A percentile compares a stretch with the other conserved stretches of the same genome.
phyloP scores from a whole-genome alignment of 768 basidiomycete genomes.

The Boletus coccyginus region DNA sequence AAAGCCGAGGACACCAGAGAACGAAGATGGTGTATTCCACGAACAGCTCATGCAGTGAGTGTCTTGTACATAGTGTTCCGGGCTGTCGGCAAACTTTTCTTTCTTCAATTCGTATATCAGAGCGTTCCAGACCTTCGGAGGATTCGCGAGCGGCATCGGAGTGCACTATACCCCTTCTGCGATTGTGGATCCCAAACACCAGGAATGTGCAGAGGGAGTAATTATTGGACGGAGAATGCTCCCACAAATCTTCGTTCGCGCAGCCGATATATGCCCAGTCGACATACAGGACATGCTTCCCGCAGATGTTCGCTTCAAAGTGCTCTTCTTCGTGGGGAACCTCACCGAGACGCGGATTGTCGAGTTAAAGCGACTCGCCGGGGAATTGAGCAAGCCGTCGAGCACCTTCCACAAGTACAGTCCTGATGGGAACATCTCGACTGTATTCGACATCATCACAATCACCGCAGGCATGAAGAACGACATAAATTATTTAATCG shows the following conservation, averaged over 20 bases:
- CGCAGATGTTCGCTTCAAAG: constrained; percentile 37
- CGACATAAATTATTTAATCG: constrained; percentile 30
- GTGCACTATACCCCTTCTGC: constrained; percentile 39
- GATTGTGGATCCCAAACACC: constrained; percentile 33
- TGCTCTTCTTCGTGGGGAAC: constrained; percentile 35
- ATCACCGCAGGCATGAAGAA: constrained; percentile 31
- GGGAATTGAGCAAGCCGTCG: constrained; percentile 24
- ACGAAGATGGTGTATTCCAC: constrained; percentile 34
- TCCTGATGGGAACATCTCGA: constrained; percentile 14
- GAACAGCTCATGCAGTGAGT: constrained; percentile 34
- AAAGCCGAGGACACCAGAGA: constrained; percentile 51
- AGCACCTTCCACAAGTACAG: constrained; percentile 31
- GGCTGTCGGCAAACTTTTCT: background rate
- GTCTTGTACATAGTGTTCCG: background rate
- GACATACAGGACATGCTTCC: constrained; percentile 43
- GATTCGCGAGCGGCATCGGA: constrained; percentile 38
- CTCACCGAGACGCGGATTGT: constrained; percentile 19
- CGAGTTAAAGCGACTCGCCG: constrained; percentile 26
- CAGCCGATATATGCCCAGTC: constrained; percentile 35
- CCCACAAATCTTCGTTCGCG: constrained; percentile 34
- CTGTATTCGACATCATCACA: constrained; percentile 33
- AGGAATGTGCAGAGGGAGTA: constrained; percentile 31
- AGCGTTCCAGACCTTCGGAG: constrained; percentile 33
- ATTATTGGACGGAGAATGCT: constrained; percentile 39
- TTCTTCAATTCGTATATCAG: constrained; percentile 18